phyloP scores from a whole-genome alignment of 148 eudicot species.

The Camellia japonica region DNA sequence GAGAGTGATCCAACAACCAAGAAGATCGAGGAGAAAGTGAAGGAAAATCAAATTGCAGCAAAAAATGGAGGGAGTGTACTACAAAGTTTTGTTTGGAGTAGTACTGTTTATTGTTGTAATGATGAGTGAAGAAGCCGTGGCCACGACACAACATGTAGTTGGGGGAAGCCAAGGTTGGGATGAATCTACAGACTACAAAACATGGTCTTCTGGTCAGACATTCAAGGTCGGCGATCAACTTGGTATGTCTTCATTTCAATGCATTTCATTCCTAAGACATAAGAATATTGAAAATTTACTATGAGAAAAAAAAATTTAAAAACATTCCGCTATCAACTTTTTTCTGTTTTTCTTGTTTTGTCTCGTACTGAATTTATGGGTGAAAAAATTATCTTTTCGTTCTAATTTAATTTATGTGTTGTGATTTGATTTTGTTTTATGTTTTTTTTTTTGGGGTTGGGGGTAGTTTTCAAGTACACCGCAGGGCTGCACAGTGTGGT shows the following conservation, averaged over 20 bases:
- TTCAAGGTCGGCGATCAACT: slow-evolving; percentile 70
- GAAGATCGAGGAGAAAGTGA: background rate
- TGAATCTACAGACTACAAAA: slow-evolving; percentile 51
- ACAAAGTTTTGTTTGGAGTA: slow-evolving; percentile 1
- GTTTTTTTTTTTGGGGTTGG: too few relatives aligned
- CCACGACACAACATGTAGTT: slow-evolving; percentile 44
- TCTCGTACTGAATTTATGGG: too few relatives aligned
- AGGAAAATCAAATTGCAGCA: background rate
- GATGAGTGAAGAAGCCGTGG: background rate
- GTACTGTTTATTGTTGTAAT: background rate
- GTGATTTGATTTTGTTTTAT: background rate
- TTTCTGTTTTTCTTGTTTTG: background rate
- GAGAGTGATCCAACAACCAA: background rate
- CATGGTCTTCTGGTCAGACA: slow-evolving; percentile 60
- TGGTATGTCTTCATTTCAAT: slow-evolving; percentile 28
- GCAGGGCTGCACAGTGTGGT: slow-evolving; percentile 61
- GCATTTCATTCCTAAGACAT: too few relatives aligned
- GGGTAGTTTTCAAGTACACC: slow-evolving; percentile 62
- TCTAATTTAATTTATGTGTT: too few relatives aligned
- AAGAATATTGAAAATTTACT: too few relatives aligned
- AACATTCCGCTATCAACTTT: background rate
- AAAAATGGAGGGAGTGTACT: slow-evolving; percentile 8
- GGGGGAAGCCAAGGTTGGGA: slow-evolving; percentile 84
- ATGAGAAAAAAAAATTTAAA: too few relatives aligned
- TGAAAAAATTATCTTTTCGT: too few relatives aligned